Conservation (phyloP, 2,329 filamentous ascomycete species). For the Colletotrichum neosansevieriae region DNA sequence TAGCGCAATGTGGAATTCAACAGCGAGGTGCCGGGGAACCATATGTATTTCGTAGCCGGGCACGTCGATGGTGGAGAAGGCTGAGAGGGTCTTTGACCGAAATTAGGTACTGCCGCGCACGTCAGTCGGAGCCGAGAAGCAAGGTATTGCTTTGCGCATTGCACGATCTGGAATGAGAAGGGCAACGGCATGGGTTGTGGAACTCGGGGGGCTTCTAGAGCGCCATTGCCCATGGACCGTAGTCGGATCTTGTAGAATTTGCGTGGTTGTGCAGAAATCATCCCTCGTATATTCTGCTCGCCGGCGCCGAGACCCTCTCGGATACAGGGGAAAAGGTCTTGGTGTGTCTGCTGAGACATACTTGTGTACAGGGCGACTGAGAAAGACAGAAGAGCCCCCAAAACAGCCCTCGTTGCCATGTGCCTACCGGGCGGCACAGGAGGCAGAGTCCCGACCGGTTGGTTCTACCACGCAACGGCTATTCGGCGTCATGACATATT, state of each 20-base stretch:
- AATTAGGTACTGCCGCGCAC: slow-evolving; percentile 23
- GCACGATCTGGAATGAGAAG: slow-evolving; percentile 8
- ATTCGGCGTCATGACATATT: slow-evolving; percentile 5
- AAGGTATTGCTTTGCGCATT: slow-evolving; percentile 9
- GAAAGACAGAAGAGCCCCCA: background rate
- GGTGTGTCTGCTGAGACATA: background rate
- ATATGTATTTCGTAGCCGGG: slow-evolving; percentile 16
- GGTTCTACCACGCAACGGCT: slow-evolving; percentile 14
- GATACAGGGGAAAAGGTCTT: background rate
- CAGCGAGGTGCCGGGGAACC: slow-evolving; percentile 31
- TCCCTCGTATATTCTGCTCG: slow-evolving; percentile 1
- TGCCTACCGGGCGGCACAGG: background rate
- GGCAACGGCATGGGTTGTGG: slow-evolving; percentile 7
- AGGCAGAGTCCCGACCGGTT: slow-evolving; percentile 14
- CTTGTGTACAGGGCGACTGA: background rate
- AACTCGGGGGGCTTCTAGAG: slow-evolving; percentile 8
- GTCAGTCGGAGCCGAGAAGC: slow-evolving; percentile 29
- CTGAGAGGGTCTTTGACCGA: slow-evolving; percentile 22
- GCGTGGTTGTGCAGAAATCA: slow-evolving; percentile 8
- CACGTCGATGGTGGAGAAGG: slow-evolving; percentile 21
- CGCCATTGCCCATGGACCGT: background rate
- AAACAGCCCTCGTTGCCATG: background rate
- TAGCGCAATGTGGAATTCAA: slow-evolving; percentile 40
- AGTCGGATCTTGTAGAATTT: background rate
- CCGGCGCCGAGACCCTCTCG: background rate